These are phyloP conservation scores for Xylariales sp. DNA, from an alignment of 2,329 filamentous ascomycete genomes.

Conservation along the genomic window DNA sequence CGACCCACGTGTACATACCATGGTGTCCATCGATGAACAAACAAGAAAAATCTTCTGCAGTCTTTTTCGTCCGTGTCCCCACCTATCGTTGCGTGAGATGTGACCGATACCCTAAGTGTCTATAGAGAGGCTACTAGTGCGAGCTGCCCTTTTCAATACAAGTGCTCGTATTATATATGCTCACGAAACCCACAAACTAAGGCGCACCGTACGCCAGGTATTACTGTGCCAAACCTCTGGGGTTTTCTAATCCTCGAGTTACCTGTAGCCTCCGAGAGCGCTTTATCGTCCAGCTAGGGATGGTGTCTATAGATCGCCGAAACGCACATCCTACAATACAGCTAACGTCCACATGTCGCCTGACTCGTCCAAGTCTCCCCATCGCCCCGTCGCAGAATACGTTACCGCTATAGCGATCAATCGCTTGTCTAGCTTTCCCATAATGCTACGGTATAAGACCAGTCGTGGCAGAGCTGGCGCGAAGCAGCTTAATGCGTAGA, in stretches of 20 bases:
- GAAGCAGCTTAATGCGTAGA: too few species aligned
- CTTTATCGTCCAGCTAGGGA: too few species aligned
- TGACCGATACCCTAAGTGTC: neutral
- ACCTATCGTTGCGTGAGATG: constrained; percentile 1
- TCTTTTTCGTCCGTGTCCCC: neutral
- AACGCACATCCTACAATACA: too few species aligned
- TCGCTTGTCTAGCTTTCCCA: neutral
- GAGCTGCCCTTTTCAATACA: neutral
- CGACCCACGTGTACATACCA: constrained; percentile 39
- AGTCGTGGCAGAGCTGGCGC: too few species aligned
- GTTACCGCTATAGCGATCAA: neutral
- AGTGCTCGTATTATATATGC: neutral
- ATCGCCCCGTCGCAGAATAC: neutral
- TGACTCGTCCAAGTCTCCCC: too few species aligned
- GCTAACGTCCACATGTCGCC: neutral
- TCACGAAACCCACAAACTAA: neutral
- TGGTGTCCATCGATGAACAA: constrained; percentile 44
- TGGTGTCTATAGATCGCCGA: neutral
- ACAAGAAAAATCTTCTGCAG: constrained; percentile 32
- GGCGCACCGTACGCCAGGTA: neutral
- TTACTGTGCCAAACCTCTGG: neutral
- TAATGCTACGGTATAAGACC: neutral
- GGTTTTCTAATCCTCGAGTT: neutral
- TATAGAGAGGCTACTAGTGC: neutral
- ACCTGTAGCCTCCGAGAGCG: neutral